A percentile compares a stretch with the other conserved stretches of the same genome.
These are phyloP conservation scores for Rhizopogon vulgaris DNA, from an alignment of 768 basidiomycete species.

Conservation along the genomic window DNA sequence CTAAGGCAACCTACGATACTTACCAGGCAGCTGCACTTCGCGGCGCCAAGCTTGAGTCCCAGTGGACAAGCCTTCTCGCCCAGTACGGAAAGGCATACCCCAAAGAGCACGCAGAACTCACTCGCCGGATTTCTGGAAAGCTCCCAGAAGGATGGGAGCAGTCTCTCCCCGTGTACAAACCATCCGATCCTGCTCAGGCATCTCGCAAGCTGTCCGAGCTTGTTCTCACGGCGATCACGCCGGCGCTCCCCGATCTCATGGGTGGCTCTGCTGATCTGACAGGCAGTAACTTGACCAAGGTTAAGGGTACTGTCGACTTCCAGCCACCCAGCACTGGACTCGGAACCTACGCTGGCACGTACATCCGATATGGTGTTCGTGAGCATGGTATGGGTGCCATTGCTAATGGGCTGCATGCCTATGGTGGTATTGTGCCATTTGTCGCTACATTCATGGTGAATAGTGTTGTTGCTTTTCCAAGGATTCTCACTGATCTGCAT, in stretches of 20 bases:
- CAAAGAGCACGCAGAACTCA: slow-evolving; percentile 78
- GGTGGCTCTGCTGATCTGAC: slow-evolving; percentile 92
- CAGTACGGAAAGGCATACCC: slow-evolving; percentile 77
- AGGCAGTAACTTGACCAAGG: slow-evolving; percentile 88
- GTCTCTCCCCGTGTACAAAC: slow-evolving; percentile 78
- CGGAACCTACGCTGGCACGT: slow-evolving; percentile 80
- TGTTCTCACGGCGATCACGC: slow-evolving; percentile 68
- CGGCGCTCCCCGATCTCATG: slow-evolving; percentile 75
- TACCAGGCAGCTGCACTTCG: slow-evolving; percentile 65
- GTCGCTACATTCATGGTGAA: slow-evolving; percentile 85
- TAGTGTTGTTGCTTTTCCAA: slow-evolving; percentile 1
- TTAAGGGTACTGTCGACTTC: slow-evolving; percentile 83
- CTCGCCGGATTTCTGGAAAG: slow-evolving; percentile 75
- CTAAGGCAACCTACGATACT: slow-evolving; percentile 59
- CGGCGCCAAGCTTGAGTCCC: slow-evolving; percentile 65
- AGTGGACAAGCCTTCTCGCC: slow-evolving; percentile 68
- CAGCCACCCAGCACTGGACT: slow-evolving; percentile 82
- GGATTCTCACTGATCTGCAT: slow-evolving; percentile 7
- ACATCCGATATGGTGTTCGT: slow-evolving; percentile 95
- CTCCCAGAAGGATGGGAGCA: slow-evolving; percentile 87
- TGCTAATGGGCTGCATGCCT: slow-evolving; percentile 84
- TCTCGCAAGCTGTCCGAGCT: slow-evolving; percentile 93
- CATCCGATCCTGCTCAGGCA: slow-evolving; percentile 77
- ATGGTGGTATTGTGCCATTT: slow-evolving; percentile 89
- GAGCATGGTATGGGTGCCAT: slow-evolving; percentile 98